phyloP scores from a whole-genome alignment of 2,329 filamentous ascomycete species.

The Aspergillus pseudoglaucus region DNA sequence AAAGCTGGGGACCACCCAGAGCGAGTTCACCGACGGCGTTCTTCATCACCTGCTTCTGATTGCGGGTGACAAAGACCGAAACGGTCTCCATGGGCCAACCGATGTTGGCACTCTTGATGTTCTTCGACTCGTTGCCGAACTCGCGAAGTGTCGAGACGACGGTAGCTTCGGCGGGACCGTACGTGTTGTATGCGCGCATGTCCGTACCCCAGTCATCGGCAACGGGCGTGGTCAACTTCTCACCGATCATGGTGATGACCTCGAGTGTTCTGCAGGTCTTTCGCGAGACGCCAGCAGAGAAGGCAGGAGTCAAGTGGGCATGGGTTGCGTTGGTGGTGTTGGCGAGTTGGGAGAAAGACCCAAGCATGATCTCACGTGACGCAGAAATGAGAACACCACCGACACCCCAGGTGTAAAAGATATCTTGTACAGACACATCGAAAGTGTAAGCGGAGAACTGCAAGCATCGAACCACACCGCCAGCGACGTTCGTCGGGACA shows the following conservation, averaged over 20 bases:
- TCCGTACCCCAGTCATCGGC: constrained; percentile 33
- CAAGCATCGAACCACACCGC: constrained; percentile 25
- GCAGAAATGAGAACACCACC: constrained; percentile 22
- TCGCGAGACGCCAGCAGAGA: constrained; percentile 23
- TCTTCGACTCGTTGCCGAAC: constrained; percentile 19
- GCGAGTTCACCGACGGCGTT: constrained; percentile 24
- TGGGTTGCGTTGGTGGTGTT: constrained; percentile 23
- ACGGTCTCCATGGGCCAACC: constrained; percentile 26
- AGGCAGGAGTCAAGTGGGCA: constrained; percentile 27
- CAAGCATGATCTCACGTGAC: constrained; percentile 23
- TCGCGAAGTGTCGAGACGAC: constrained; percentile 26
- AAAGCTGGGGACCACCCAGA: constrained; percentile 24
- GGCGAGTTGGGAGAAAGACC: constrained; percentile 20
- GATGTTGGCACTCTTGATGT: constrained; percentile 24
- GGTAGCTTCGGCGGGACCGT: constrained; percentile 35
- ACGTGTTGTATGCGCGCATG: constrained; percentile 33
- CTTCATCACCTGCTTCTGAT: constrained; percentile 18
- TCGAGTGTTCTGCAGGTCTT: constrained; percentile 23
- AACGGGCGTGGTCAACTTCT: constrained; percentile 26
- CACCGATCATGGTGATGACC: constrained; percentile 31
- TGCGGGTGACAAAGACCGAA: constrained; percentile 23
- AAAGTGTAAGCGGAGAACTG: constrained; percentile 36
- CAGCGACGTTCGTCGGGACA: constrained; percentile 23
- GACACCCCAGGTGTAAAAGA: constrained; percentile 25
- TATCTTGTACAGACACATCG: constrained; percentile 34